Evolutionary conservation across 805 yeast genomes (phyloP).

Genomic region (Teunomyces lycoperdinae): DNA sequence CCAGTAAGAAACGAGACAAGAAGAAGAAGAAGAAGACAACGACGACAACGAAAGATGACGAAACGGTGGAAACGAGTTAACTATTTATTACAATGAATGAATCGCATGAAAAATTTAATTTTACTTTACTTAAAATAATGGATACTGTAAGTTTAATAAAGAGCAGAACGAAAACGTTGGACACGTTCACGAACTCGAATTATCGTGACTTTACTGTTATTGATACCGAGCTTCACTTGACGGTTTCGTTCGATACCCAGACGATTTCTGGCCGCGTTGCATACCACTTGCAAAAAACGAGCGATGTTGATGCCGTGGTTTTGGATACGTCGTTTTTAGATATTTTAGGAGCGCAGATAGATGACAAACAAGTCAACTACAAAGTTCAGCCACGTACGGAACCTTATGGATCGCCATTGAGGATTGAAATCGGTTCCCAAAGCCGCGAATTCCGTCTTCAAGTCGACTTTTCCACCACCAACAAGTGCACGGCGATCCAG

Average conservation of each 20-base stretch:
- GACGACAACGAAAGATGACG: conserved; percentile 31
- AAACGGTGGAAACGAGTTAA: conserved; percentile 8
- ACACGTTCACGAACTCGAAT: conserved; percentile 49
- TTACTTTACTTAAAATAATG: not conserved
- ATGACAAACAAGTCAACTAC: conserved; percentile 33
- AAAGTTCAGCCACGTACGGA: conserved; percentile 40
- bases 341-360: conserved; percentile 43
- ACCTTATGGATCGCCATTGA: conserved; percentile 60
- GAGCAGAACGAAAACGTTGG: conserved; percentile 5
- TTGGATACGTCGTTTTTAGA: conserved; percentile 69
- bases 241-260: conserved; percentile 53
- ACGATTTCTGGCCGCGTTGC: conserved; percentile 54
- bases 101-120: not conserved
- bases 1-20: conserved; percentile 41
- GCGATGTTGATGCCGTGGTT: conserved; percentile 35
- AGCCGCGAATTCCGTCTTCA: conserved; percentile 47
- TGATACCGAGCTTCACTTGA: conserved; percentile 51
- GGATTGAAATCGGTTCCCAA: conserved; percentile 20
- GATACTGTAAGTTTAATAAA: not conserved
- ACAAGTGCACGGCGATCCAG: conserved; percentile 78
- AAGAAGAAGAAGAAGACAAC: conserved; percentile 15
- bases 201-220: conserved; percentile 52
- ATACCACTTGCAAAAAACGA: conserved; percentile 37
- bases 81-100: not conserved
- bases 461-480: conserved; percentile 53